Evolutionary conservation across 1,139 yeast genomes (phyloP), one percentile per base, ranked within the genome.

Genomic region (Pneumocystis canis): DNA sequence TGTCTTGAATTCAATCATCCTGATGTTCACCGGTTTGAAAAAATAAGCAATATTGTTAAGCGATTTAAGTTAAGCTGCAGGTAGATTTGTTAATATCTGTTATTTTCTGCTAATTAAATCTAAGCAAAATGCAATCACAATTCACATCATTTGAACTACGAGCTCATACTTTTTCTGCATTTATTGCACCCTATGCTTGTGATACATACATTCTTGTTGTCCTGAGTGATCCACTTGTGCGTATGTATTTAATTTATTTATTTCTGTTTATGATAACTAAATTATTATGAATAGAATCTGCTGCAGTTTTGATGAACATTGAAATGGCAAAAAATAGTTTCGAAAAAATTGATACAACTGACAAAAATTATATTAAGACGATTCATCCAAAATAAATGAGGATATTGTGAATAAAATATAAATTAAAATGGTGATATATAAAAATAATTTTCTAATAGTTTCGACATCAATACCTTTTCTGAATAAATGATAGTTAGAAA

Each of bases 1-100:
- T 53, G 62, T 41, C 66, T 67, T n/a, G 63, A 62, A 72, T 70
- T 61, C 72, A 71, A 59, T 9, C 67, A 64, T 58, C 68, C 84
- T 66, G 97, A 89, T 71, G 96, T 97, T 3, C 89, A 90, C 70
- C 78, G 97, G 69, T 92, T 90, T 71, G 98, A 92, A 72, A 90
- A 90, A 73, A 89, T 92, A 39, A 87, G 95, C 53, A 90, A 89
- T 72, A 89, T 90, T 65, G 89, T 92, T 78, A 92, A 92, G 71
- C 89, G 96, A 16, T 92, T 88, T 74, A 90, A 92, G 71, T 97
- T 92, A 74, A 87, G 95, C 66, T 89, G 95, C 62, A 60, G 40
- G 47, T 30, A 25, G 14, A 16, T 31, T 28, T 37, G 14, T 14
- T 20, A 14, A 18, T 25, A 20, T 41, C 16, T 20, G 20, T 47